A percentile compares a stretch with the other conserved stretches of the same genome.
phyloP scores from a whole-genome alignment of 2,329 filamentous ascomycete genomes.

The Fusarium domesticum region DNA sequence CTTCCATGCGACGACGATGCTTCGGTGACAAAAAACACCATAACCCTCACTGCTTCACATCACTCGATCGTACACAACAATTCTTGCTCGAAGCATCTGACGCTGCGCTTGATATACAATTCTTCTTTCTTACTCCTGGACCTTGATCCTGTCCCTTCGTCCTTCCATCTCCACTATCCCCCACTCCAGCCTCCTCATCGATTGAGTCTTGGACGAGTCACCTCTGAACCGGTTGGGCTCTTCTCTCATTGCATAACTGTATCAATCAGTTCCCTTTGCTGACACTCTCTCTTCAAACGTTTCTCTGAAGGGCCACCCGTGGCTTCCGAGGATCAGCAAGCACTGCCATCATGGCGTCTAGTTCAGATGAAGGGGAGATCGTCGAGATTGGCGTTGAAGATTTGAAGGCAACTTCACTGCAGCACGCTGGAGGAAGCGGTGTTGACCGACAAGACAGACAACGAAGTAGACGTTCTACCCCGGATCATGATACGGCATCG shows the following conservation, averaged over 20 bases:
- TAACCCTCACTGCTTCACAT: slow-evolving; percentile 4
- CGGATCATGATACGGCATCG: slow-evolving; percentile 48
- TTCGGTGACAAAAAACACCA: neutral
- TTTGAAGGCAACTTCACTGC: slow-evolving; percentile 84
- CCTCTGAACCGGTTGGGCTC: slow-evolving; percentile 44
- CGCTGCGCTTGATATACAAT: slow-evolving; percentile 1
- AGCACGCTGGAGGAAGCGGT: slow-evolving; percentile 70
- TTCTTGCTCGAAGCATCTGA: neutral
- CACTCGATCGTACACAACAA: slow-evolving; percentile 1
- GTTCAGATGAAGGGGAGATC: slow-evolving; percentile 86
- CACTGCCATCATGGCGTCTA: slow-evolving; percentile 44
- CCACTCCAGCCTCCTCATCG: slow-evolving; percentile 20
- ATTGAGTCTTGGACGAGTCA: slow-evolving; percentile 35
- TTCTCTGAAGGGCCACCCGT: slow-evolving; percentile 14
- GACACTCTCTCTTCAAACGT: slow-evolving; percentile 32
- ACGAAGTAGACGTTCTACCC: slow-evolving; percentile 60
- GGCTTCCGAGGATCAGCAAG: slow-evolving; percentile 17
- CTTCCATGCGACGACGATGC: neutral
- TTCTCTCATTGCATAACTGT: slow-evolving; percentile 34
- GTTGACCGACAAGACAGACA: slow-evolving; percentile 92
- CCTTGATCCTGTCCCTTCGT: slow-evolving; percentile 7
- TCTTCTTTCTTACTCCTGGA: slow-evolving; percentile 4
- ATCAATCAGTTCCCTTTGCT: slow-evolving; percentile 33
- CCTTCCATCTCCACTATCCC: slow-evolving; percentile 5
- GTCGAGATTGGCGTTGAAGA: slow-evolving; percentile 64